These are phyloP conservation scores for Termitomyces sp. DNA, from an alignment of 768 basidiomycete genomes.

Conservation along the genomic window DNA sequence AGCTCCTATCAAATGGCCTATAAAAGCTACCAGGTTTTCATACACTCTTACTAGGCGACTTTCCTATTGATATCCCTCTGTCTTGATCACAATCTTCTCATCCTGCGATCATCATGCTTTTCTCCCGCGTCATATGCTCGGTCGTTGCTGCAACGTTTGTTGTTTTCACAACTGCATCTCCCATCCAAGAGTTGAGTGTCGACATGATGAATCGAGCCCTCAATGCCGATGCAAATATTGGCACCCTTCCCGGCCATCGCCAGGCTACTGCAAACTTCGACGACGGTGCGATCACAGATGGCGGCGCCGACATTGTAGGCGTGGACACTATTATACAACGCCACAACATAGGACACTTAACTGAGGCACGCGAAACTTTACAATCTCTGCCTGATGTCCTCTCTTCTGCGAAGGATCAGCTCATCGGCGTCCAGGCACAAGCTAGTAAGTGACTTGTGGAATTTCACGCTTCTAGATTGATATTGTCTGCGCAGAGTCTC, in stretches of 20 bases:
- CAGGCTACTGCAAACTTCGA: neutral
- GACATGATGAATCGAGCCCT: neutral
- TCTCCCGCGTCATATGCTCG: neutral
- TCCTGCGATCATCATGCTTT: neutral
- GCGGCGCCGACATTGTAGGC: neutral
- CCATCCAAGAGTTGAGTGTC: neutral
- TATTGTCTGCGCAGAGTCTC: neutral
- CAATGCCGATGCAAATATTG: too few relatives aligned
- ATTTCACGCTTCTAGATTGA: neutral
- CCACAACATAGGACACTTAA: neutral
- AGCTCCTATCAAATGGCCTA: neutral
- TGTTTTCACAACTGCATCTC: neutral
- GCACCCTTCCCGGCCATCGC: neutral
- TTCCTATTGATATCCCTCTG: neutral
- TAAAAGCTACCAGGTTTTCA: neutral
- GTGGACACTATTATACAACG: neutral
- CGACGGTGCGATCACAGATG: too few relatives aligned
- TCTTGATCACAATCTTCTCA: neutral
- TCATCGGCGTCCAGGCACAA: neutral
- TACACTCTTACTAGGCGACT: neutral
- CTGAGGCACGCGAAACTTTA: neutral
- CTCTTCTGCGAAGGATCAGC: neutral
- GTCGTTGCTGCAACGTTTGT: neutral
- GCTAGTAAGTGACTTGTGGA: neutral
- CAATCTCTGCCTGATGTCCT: neutral